Evolutionary conservation across 1,284 basidiomycete species (phyloP), one percentile per base, ranked within the genome.

Genomic region (Ustilago trichophora): DNA sequence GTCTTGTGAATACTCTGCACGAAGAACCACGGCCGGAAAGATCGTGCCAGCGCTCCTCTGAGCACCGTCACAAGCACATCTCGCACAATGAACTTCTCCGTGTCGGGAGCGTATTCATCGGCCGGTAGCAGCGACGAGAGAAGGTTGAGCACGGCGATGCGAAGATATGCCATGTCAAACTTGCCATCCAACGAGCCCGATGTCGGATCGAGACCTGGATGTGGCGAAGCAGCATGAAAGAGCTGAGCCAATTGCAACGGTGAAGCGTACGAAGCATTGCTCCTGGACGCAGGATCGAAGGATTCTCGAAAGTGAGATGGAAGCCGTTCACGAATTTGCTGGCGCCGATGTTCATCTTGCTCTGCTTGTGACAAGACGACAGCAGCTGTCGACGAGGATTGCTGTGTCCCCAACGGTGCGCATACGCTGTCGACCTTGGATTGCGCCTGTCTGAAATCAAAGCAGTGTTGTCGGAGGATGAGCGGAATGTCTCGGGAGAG

Each of bases 1-100:
- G 35, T 52, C 41, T 63, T 72, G 55, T 72, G 47, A 0, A 68
- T 26, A 36, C 64, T 72, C 57, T 68, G 69, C 9, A 64, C 60
- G 24, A 72, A 51, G 37, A 72, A 72, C 64, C 69, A 72, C 2
- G 69, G 69, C 9, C 69, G 55, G 16, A 45, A 56, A 0, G 58
- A 57, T 9, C 56, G 56, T 22, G 52, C 59, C 2, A 72, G 48
- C 22, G 50, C 58, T 12, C 58, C 63, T 40, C 69, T 34, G 10
- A 68, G 60, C 22, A 68, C 69, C 7, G 55, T 57, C 22, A 68
- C 66, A 8, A 65, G 40, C 13, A 72, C 69, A 43, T 72, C 69
- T 16, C 69, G 59, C 4, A 67, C 55, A 25, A 72, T 64, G 43
- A 64, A 68, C 41, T 52, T 63, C 41, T 72, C 64, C 10, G 64